Percentiles rank a stretch among this genome's conserved stretches.
Conservation (phyloP, 768 basidiomycete species). For the Chalciporus chontae region DNA sequence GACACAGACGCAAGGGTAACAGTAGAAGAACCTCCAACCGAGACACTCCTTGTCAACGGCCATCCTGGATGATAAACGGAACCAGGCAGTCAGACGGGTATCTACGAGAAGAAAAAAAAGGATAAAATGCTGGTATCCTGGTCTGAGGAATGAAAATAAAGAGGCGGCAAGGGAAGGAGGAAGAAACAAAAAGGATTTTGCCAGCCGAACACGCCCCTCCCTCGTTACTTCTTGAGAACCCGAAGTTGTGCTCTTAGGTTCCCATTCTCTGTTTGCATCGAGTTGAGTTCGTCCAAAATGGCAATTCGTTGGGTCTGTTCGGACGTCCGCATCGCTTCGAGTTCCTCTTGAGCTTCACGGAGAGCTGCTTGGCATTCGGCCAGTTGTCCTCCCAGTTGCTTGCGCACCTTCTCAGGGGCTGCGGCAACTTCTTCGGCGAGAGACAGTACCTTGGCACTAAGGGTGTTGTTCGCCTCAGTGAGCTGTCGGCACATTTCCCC, state of each 20-base stretch:
- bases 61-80: neutral
- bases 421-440: slow-evolving; percentile 36
- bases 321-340: slow-evolving; percentile 60
- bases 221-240: slow-evolving; percentile 38
- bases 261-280: slow-evolving; percentile 75
- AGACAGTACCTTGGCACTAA: slow-evolving; percentile 68
- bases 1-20: slow-evolving; percentile 1
- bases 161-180: neutral
- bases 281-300: slow-evolving; percentile 85
- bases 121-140: slow-evolving; percentile 2
- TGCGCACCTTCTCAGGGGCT: slow-evolving; percentile 45
- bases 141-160: neutral
- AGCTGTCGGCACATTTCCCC: slow-evolving; percentile 72
- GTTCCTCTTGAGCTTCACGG: slow-evolving; percentile 61
- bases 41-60: neutral
- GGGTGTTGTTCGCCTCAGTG: slow-evolving; percentile 70
- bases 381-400: slow-evolving; percentile 64
- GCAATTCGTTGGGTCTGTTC: slow-evolving; percentile 83
- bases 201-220: neutral
- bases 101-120: neutral
- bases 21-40: slow-evolving; percentile 2
- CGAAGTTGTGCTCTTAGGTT: slow-evolving; percentile 69
- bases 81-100: slow-evolving; percentile 14
- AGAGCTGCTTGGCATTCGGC: slow-evolving; percentile 58
- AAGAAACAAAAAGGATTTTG: neutral